These are phyloP conservation scores for Ambrosia artemisiifolia DNA, from an alignment of 129 eudicot genomes.

Conservation along the genomic window DNA sequence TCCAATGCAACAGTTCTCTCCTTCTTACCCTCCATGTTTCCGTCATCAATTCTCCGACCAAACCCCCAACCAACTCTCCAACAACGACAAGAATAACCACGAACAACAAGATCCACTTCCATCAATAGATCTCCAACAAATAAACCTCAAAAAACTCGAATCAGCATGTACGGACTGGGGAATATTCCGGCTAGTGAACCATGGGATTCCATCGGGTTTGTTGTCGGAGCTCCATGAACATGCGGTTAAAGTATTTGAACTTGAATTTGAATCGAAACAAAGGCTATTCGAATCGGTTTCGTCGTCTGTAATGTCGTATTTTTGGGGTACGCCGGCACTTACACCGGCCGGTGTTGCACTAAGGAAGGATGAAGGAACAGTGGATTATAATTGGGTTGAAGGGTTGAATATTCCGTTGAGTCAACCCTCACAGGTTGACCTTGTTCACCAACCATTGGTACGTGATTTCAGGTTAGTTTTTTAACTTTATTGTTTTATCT, in stretches of 20 bases:
- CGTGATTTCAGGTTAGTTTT: slow-evolving; percentile 58
- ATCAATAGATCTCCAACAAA: slow-evolving; percentile 37
- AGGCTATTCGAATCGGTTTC: slow-evolving; percentile 29
- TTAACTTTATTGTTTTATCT: background rate
- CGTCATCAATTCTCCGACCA: slow-evolving; percentile 4
- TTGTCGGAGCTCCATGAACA: slow-evolving; percentile 40
- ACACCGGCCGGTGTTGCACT: slow-evolving; percentile 39
- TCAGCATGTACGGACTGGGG: slow-evolving; percentile 77
- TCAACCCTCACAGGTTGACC: slow-evolving; percentile 26
- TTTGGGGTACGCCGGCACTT: slow-evolving; percentile 82
- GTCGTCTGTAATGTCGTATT: slow-evolving; percentile 43
- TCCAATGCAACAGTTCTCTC: slow-evolving; percentile 26
- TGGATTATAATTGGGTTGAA: slow-evolving; percentile 60
- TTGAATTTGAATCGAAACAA: slow-evolving; percentile 52
- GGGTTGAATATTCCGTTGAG: slow-evolving; percentile 55
- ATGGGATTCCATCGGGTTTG: slow-evolving; percentile 55
- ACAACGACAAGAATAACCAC: background rate
- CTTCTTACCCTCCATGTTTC: slow-evolving; percentile 36
- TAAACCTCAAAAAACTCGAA: slow-evolving; percentile 18
- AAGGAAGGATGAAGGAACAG: slow-evolving; percentile 15
- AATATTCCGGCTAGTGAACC: slow-evolving; percentile 72
- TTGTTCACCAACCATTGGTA: slow-evolving; percentile 38
- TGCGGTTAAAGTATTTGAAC: slow-evolving; percentile 32
- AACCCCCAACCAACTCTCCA: background rate
- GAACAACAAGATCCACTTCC: slow-evolving; percentile 39